Base-by-base conservation (phyloP, 2,329 filamentous ascomycete species). In the Hypoxylon rubiginosum region DNA sequence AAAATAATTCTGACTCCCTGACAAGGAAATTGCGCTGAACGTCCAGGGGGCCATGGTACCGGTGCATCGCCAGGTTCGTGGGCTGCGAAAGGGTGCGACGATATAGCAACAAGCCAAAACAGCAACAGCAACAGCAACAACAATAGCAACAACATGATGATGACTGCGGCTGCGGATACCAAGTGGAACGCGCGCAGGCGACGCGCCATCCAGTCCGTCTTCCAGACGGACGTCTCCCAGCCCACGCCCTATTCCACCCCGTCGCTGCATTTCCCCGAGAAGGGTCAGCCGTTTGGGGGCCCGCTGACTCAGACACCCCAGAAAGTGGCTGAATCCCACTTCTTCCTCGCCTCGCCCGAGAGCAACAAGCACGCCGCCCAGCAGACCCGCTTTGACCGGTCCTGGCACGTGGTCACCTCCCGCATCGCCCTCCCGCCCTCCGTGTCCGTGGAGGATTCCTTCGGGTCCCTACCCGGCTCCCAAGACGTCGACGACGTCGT, bases 401-500 rank as follows among this genome's bases (percentile, higher is more conserved):
- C 88, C 62, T 91, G 89, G 89, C 85, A 88, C 73, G 78, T 82
- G 28, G 87, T 90, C 65, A 90, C 88, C 15, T 82, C 85, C 30
- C 81, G 81, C 34, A 85, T 91, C 49, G 82, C 83, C 50, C 80
- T 91, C 21, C 86, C 87, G 8, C 76, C 82, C n/a, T 86, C 85
- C 9, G 84, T 86, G 46, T 79, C 86, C 1, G 82, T 80, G 7
- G 84, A 87, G 72, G 85, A 87, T 72, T 85, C 84, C 24, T 86
- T 86, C 72, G 85, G 85, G 30, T 77, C 81, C 21, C 74, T 85
- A 51, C 78, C 83, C 15, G 81, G 81, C 69, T 78, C 77, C 7
- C 78, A 81, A 52, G 75, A 77, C 24, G 66, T 65, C 49, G 79
- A 81, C 13, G 82, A 81, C 71, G 73, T 71, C 24, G 77, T 77